phyloP scores from a whole-genome alignment of 2,329 filamentous ascomycete species.

The Moelleriella libera region DNA sequence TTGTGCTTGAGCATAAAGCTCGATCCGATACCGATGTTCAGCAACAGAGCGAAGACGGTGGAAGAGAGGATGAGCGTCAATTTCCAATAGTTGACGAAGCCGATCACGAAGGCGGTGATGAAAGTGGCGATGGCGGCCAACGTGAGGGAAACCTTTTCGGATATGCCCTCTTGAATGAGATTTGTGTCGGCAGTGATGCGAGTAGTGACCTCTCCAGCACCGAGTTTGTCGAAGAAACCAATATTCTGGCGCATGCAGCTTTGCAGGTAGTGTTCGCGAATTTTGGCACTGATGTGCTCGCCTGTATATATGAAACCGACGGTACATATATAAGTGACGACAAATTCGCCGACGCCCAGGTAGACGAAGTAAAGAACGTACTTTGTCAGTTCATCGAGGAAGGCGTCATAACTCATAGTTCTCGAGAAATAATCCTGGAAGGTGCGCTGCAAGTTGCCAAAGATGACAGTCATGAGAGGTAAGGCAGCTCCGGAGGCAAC shows the following conservation, averaged over 20 bases:
- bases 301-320: conserved; percentile 83
- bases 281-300: conserved; percentile 65
- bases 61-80: conserved; percentile 77
- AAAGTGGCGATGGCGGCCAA: conserved; percentile 70
- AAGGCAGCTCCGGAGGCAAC: conserved; percentile 62
- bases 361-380: conserved; percentile 78
- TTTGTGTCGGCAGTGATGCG: conserved; percentile 92
- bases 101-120: conserved; percentile 77
- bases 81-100: conserved; percentile 86
- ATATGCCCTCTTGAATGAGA: conserved; percentile 84
- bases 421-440: conserved; percentile 52
- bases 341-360: conserved; percentile 66
- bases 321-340: conserved; percentile 65
- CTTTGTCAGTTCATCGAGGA: conserved; percentile 42
- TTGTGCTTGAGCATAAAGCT: conserved; percentile 68
- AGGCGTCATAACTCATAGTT: conserved; percentile 33
- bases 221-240: conserved; percentile 84
- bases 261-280: conserved; percentile 69
- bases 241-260: conserved; percentile 82
- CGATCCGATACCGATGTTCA: conserved; percentile 62
- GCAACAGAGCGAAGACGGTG: conserved; percentile 65
- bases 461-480: conserved; percentile 70
- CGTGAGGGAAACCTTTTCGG: conserved; percentile 73
- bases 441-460: conserved; percentile 58
- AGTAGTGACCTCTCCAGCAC: conserved; percentile 85